phyloP scores from a whole-genome alignment of 306 rosid species.

The Carpinus viminea region DNA sequence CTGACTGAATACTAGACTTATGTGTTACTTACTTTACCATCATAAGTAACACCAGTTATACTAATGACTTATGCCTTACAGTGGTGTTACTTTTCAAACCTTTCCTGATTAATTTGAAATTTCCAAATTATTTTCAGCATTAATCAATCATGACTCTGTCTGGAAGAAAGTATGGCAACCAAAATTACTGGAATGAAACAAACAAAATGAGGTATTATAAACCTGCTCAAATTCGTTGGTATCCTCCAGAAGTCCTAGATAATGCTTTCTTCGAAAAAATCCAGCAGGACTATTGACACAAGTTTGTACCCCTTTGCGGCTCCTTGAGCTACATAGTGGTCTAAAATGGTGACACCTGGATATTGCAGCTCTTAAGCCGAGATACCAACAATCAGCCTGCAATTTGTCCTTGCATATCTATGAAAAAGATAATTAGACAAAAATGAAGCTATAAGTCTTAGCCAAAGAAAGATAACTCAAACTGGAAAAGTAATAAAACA shows the following conservation, averaged over 20 bases:
- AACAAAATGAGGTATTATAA: slow-evolving; percentile 16
- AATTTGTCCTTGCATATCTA: slow-evolving; percentile 83
- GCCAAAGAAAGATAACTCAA: slow-evolving; percentile 9
- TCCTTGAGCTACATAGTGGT: slow-evolving; percentile 51
- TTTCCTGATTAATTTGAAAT: neutral
- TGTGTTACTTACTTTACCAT: too few species aligned
- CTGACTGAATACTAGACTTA: too few species aligned
- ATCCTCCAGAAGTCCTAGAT: slow-evolving; percentile 78
- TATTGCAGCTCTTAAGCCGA: slow-evolving; percentile 70
- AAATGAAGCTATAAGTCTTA: slow-evolving; percentile 17
- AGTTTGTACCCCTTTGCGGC: slow-evolving; percentile 69
- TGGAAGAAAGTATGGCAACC: neutral
- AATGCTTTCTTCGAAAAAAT: slow-evolving; percentile 65
- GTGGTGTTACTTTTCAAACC: neutral
- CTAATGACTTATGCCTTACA: neutral
- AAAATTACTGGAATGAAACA: neutral
- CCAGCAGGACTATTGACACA: slow-evolving; percentile 89
- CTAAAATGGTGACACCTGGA: slow-evolving; percentile 50
- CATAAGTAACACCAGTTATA: too few species aligned
- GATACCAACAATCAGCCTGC: slow-evolving; percentile 79
- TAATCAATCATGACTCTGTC: neutral
- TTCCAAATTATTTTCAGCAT: neutral
- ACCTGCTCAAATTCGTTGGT: slow-evolving; percentile 67
- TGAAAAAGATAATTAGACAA: slow-evolving; percentile 11
- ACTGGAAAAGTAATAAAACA: neutral